Conservation (phyloP, 2,329 filamentous ascomycete species). For the Sclerotinia minor region DNA sequence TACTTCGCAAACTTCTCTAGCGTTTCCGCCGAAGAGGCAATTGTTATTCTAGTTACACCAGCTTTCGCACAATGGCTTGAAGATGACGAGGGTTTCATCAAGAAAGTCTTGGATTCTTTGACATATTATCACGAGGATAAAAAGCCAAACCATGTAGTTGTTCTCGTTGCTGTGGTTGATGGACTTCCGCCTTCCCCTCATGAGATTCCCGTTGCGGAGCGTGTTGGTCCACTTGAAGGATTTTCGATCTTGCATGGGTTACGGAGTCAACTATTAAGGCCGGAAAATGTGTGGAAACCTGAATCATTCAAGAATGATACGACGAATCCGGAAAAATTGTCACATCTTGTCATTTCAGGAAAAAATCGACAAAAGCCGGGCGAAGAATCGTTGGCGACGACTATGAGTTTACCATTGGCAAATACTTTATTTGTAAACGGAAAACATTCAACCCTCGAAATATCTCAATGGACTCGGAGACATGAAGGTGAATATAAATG, state of each 20-base stretch:
- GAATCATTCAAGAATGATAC: conserved; percentile 1
- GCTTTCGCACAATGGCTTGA: conserved; percentile 39
- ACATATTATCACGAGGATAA: conserved; percentile 10
- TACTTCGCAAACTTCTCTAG: not conserved
- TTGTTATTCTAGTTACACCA: conserved; percentile 43
- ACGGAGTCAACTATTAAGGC: conserved; percentile 44
- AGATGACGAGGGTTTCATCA: conserved; percentile 38
- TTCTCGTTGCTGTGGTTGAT: conserved; percentile 58
- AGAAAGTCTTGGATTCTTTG: conserved; percentile 31
- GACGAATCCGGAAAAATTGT: conserved; percentile 24
- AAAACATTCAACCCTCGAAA: conserved; percentile 57
- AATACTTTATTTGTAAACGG: conserved; percentile 78
- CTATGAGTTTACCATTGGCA: conserved; percentile 61
- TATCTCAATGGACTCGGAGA: conserved; percentile 44
- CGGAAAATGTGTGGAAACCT: conserved; percentile 2
- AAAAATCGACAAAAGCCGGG: not conserved
- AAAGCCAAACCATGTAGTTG: conserved; percentile 31
- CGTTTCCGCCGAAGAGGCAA: conserved; percentile 22
- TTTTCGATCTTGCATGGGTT: conserved; percentile 55
- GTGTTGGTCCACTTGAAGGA: conserved; percentile 42
- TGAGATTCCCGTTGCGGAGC: conserved; percentile 23
- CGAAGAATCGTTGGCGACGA: conserved; percentile 1
- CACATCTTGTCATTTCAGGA: conserved; percentile 35
- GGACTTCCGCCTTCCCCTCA: conserved; percentile 45
- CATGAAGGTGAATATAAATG: conserved; percentile 24